Base-by-base conservation (phyloP, 495 filamentous ascomycete species). In the Aspergillus funiculosus region DNA sequence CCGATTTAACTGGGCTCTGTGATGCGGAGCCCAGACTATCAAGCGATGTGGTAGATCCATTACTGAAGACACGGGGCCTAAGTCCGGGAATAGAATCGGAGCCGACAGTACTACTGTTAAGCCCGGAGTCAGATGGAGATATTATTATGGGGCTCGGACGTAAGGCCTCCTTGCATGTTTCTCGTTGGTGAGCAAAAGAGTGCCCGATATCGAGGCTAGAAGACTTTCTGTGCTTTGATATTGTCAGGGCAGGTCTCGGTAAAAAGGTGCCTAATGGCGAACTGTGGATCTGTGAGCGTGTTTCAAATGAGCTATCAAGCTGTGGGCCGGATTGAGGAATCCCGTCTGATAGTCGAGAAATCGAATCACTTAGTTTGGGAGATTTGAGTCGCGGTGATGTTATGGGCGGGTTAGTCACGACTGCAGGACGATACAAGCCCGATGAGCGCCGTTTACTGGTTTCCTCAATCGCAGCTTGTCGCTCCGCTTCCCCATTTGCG, bases 401-500 rank as follows among this genome's bases (percentile, higher is more conserved):
- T 1, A 66, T 59, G 22, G 61, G 46, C 5, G 63, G 56, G 54
- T 58, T 70, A 3, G 45, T 13, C 10, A 46, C 39, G 1, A 58
- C 48, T 14, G 56, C 43, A n/a, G 66, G 55, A 13, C 73, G 67
- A 48, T 61, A 54, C 29, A 56, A 57, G 31, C 63, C 70, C 26
- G 53, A 65, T 43, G 60, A 73, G 27, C 61, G 68, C 22, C 61
- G 68, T 48, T 60, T 62, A 21, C 51, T 8, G 53, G 48, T 19
- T 58, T 63, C 19, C 58, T 61, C 10, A 49, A 48, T 18, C 57
- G 51, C 25, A 25, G 39, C 14, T 27, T 25, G 43, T 14, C 52
- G 52, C 48, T 78, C 75, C 44, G 66, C 57, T 6, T 65, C 53
- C 6, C 75, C 74, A 51, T 79, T 73, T 3, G 74, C 77, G 42